Base-by-base conservation (phyloP, 2,329 filamentous ascomycete species). In the Sporothrix mexicana region DNA sequence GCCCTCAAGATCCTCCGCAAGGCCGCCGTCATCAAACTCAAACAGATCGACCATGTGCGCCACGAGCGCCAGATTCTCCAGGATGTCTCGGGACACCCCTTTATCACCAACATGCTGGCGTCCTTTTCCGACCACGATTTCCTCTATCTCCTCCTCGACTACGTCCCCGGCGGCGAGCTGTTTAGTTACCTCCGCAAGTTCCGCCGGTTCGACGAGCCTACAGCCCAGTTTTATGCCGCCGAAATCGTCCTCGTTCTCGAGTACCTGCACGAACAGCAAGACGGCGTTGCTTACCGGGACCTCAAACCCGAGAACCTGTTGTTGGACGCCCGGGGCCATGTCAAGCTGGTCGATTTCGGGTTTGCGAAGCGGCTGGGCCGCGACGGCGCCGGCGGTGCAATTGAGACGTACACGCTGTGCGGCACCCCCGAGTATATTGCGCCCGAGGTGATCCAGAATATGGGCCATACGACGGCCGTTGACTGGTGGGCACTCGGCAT, bases 401-500 rank as follows among this genome's bases (percentile, higher is more conserved):
- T 85, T 68, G 92, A 95, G 82, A 95, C 93, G 6, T 95, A 95
- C 78, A 95, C 93, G 2, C 86, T 95, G 41, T 95, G 93, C 81
- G 93, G 93, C 69, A 95, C 93, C 1, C 93, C 93, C 62, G 93
- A 95, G 79, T 95, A 95, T 80, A 88, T 95, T 62, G 93, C 93
- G 1, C 93, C 93, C 5, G 93, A 95, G 82, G 93, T 95, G 57
- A 95, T 95, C 77, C 89, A 93, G 76, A 94, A 93, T 80, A 94
- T 93, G 79, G 93, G 92, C 13, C 90, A 92, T 78, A 91, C 88
- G 2, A 90, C 88, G 2, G 92, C 93, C 15, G 93, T 95, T 49
- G 93, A 95, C 83, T 95, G 93, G 93, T 95, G 93, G 93, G 93
- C 93, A 0, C 85, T 96, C 76, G 93, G 93, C 36, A 94, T 95